Evolutionary conservation across 441 rosid genomes (phyloP).

Genomic region (Arabidopsis lyrata): DNA sequence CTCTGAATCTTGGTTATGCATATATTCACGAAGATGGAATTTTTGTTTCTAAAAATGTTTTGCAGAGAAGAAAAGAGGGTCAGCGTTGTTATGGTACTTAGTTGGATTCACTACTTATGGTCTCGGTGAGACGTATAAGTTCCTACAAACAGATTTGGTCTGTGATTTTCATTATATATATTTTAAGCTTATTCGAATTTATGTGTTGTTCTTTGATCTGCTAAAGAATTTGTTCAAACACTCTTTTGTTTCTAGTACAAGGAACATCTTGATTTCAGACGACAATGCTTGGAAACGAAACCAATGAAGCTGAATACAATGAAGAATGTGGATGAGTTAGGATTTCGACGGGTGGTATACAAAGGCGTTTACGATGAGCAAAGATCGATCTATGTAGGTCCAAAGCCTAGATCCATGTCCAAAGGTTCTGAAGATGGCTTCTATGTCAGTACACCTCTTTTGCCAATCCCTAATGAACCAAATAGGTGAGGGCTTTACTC

Average conservation of each 20-base stretch:
- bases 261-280: conserved; percentile 59
- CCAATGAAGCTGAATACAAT: conserved; percentile 55
- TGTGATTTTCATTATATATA: not conserved
- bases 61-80: conserved; percentile 53
- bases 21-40: not conserved
- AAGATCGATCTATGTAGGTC: conserved; percentile 79
- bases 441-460: conserved; percentile 70
- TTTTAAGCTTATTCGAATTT: not conserved
- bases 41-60: not conserved
- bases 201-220: conserved; percentile 32
- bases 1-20: conserved; percentile 4
- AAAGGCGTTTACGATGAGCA: conserved; percentile 67
- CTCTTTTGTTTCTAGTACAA: conserved; percentile 45
- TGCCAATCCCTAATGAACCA: conserved; percentile 61
- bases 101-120: conserved; percentile 53
- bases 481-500: conserved; percentile 51
- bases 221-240: not conserved
- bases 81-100: conserved; percentile 67
- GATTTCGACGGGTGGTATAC: conserved; percentile 67
- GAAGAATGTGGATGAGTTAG: conserved; percentile 52
- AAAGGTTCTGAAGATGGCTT: conserved; percentile 84
- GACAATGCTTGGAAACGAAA: conserved; percentile 61
- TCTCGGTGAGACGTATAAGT: not conserved
- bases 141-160: not conserved
- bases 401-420: conserved; percentile 82